Evolutionary conservation across 164 flowering plant species (phyloP).

Genomic region (Berberis thunbergii): DNA sequence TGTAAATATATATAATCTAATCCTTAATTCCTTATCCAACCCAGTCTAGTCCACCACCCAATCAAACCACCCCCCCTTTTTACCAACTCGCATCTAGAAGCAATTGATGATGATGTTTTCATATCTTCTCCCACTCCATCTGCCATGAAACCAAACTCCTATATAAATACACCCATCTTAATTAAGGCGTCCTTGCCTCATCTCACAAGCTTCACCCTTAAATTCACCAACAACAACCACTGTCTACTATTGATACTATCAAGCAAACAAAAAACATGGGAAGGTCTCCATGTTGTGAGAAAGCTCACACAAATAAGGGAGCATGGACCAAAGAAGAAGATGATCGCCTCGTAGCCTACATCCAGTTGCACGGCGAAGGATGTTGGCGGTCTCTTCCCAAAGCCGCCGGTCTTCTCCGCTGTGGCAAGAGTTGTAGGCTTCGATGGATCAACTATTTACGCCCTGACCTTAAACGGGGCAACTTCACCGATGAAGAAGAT

Average conservation of each 20-base stretch:
- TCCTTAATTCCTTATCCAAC: too few species aligned
- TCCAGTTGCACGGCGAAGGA: conserved; percentile 88
- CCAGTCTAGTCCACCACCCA: conserved; percentile 28
- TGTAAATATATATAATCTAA: too few species aligned
- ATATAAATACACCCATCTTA: conserved; percentile 30
- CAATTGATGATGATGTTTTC: conserved; percentile 15
- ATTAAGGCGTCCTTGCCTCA: conserved; percentile 30
- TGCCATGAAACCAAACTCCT: conserved; percentile 29
- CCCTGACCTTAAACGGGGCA: conserved; percentile 93
- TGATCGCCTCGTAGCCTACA: conserved; percentile 76
- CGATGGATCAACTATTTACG: conserved; percentile 95
- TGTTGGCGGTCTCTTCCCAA: conserved; percentile 98
- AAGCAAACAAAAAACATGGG: conserved; percentile 37
- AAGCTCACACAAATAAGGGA: conserved; percentile 98
- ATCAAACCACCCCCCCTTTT: conserved; percentile 40
- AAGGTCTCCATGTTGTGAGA: conserved; percentile 98
- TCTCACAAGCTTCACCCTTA: conserved; percentile 15
- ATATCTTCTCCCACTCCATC: not conserved
- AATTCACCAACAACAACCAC: not conserved
- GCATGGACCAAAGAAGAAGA: conserved; percentile 99
- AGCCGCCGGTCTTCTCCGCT: conserved; percentile 92
- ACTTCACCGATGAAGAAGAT: conserved; percentile 92
- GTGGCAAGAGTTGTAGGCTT: conserved; percentile 92
- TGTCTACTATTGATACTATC: too few species aligned
- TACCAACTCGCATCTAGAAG: conserved; percentile 96